Conservation (phyloP, 2,329 filamentous ascomycete species). For the Claviceps capensis region DNA sequence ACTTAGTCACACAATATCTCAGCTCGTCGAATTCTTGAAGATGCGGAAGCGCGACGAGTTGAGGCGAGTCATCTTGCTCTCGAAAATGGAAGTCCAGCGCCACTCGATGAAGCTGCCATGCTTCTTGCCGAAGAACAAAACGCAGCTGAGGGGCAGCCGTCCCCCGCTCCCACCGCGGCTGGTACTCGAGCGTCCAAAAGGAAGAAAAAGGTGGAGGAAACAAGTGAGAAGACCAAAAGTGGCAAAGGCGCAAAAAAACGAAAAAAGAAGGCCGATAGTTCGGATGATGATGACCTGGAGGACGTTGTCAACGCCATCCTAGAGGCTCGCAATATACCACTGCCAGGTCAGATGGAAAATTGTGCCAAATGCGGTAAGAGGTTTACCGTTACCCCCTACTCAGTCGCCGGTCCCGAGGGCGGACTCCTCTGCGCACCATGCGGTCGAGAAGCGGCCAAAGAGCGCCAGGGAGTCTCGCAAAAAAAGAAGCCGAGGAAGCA, state of each 20-base stretch:
- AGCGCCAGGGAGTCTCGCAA: slow-evolving; percentile 28
- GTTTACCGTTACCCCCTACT: slow-evolving; percentile 88
- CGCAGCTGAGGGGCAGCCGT: slow-evolving; percentile 13
- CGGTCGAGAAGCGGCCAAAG: slow-evolving; percentile 58
- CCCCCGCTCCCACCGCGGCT: slow-evolving; percentile 13
- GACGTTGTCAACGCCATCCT: slow-evolving; percentile 36
- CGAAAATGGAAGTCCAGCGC: slow-evolving; percentile 11
- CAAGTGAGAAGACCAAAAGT: slow-evolving; percentile 48
- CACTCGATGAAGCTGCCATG: slow-evolving; percentile 4
- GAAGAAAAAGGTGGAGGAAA: slow-evolving; percentile 34
- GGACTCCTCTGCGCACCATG: slow-evolving; percentile 77
- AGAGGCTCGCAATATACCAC: slow-evolving; percentile 32
- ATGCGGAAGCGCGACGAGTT: slow-evolving; percentile 35
- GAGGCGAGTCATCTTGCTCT: slow-evolving; percentile 15
- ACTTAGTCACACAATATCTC: slow-evolving; percentile 58
- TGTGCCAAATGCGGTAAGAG: slow-evolving; percentile 76
- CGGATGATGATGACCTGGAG: slow-evolving; percentile 30
- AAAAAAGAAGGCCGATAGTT: slow-evolving; percentile 25
- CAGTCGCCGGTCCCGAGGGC: slow-evolving; percentile 66
- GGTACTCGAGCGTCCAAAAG: slow-evolving; percentile 19
- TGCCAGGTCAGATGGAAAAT: slow-evolving; percentile 80
- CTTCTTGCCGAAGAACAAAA: slow-evolving; percentile 11
- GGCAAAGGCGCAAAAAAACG: slow-evolving; percentile 43
- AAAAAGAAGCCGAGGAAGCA: slow-evolving; percentile 34
- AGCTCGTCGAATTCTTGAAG: slow-evolving; percentile 37